Percentiles rank a stretch among this genome's conserved stretches.
phyloP scores from a whole-genome alignment of 306 rosid species.

The Pachyrhizus erosus region DNA sequence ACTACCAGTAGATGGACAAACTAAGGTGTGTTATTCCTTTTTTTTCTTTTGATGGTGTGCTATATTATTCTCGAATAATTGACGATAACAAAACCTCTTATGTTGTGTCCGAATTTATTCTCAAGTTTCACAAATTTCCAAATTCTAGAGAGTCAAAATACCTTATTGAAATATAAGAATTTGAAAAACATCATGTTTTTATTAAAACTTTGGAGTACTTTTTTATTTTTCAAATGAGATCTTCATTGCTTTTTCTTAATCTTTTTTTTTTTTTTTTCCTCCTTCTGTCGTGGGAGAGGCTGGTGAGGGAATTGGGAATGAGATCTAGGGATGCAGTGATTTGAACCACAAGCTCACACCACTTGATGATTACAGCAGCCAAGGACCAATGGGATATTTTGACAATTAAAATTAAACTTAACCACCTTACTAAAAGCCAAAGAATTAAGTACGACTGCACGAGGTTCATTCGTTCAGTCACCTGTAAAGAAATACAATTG shows the following conservation, averaged over 20 bases:
- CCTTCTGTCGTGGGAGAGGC: background rate
- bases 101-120: conserved; percentile 1
- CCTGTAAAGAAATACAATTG: too few species aligned
- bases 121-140: background rate
- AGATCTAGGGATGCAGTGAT: too few species aligned
- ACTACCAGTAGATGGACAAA: background rate
- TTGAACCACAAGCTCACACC: background rate
- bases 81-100: conserved; percentile 4
- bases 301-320: background rate
- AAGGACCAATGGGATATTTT: too few species aligned
- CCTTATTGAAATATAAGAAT: conserved; percentile 23
- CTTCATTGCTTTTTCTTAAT: background rate
- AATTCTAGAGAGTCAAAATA: conserved; percentile 8
- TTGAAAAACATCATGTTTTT: background rate
- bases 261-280: too few species aligned
- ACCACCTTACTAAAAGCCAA: background rate
- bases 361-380: background rate
- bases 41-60: background rate
- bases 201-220: background rate
- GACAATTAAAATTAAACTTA: too few species aligned
- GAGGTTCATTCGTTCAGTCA: too few species aligned
- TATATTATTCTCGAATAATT: background rate
- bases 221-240: background rate
- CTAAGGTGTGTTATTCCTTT: background rate
- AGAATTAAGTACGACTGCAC: too few species aligned